Evolutionary conservation across 1,284 basidiomycete genomes (phyloP).

Genomic region (Moesziomyces sp.): DNA sequence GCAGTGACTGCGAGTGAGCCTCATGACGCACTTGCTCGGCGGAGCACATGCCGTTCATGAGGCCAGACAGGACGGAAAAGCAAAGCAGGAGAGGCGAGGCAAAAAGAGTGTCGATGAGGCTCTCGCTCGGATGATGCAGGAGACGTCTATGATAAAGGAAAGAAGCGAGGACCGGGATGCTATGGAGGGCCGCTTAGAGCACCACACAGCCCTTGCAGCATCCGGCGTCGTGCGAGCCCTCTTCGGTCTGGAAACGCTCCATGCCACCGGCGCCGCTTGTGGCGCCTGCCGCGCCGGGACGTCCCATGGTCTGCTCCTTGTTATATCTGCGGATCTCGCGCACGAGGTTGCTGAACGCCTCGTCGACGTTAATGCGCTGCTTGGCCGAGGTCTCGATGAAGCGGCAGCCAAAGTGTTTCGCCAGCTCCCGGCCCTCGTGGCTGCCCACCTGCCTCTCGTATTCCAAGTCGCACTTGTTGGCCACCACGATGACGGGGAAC

Average conservation of each 20-base stretch:
- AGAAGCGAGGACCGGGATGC: not conserved
- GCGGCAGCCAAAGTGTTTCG: conserved; percentile 94
- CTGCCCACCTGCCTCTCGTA: conserved; percentile 97
- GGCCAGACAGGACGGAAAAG: not conserved
- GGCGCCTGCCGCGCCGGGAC: conserved; percentile 61
- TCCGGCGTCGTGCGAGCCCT: conserved; percentile 47
- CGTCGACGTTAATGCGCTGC: conserved; percentile 97
- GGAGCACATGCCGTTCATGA: too few species aligned
- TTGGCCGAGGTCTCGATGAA: conserved; percentile 99
- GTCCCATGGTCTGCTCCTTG: conserved; percentile 70
- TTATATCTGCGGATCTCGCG: conserved; percentile 97
- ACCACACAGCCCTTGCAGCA: conserved; percentile 60
- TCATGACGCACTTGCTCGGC: not conserved
- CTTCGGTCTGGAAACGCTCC: conserved; percentile 54
- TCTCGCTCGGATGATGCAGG: not conserved
- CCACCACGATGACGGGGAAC: conserved; percentile 97
- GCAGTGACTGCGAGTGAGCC: not conserved
- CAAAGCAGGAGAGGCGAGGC: not conserved
- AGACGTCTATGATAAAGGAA: conserved; percentile 21
- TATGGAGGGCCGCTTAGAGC: conserved; percentile 19
- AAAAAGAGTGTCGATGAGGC: not conserved
- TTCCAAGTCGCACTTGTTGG: conserved; percentile 98
- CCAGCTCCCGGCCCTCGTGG: conserved; percentile 97
- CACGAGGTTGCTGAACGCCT: conserved; percentile 96
- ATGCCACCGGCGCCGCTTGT: conserved; percentile 49